Conservation (phyloP, 495 filamentous ascomycete species). For the Aspergillus sclerotiicarbonarius region DNA sequence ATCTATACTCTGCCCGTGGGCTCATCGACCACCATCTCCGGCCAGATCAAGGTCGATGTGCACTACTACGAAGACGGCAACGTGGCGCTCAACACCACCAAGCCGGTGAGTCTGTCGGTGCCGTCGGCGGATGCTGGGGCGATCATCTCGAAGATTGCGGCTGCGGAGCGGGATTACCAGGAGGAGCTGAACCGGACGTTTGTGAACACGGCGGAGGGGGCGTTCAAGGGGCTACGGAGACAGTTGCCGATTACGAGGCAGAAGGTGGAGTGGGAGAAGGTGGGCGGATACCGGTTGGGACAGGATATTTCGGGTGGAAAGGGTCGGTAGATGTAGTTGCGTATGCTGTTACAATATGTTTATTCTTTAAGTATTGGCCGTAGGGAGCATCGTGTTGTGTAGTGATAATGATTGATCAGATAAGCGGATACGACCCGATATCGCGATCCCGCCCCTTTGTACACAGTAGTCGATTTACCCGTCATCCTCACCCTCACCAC, state of each 20-base stretch:
- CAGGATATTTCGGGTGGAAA: conserved; percentile 60
- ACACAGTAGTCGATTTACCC: too few relatives aligned
- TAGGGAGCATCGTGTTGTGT: background rate
- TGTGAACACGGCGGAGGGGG: conserved; percentile 80
- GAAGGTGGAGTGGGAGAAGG: conserved; percentile 99
- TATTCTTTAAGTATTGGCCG: background rate
- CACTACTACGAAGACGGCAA: conserved; percentile 99
- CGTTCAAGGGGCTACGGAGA: conserved; percentile 88
- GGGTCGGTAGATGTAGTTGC: conserved; percentile 25
- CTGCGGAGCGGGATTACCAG: conserved; percentile 86
- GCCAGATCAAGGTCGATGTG: conserved; percentile 60
- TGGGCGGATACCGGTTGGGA: conserved; percentile 85
- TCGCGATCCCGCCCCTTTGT: background rate
- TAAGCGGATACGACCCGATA: background rate
- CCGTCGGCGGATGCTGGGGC: conserved; percentile 61
- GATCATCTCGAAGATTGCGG: conserved; percentile 71
- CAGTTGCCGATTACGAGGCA: conserved; percentile 96
- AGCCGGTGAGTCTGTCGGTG: conserved; percentile 62
- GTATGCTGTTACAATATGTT: background rate
- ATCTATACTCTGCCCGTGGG: conserved; percentile 69
- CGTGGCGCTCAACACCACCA: conserved; percentile 83
- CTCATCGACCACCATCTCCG: conserved; percentile 43
- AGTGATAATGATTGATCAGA: background rate
- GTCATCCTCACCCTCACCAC: too few relatives aligned
- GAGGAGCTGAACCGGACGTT: conserved; percentile 94